Conservation (phyloP, 2,329 filamentous ascomycete genomes). For the Pseudogymnoascus sp. region DNA sequence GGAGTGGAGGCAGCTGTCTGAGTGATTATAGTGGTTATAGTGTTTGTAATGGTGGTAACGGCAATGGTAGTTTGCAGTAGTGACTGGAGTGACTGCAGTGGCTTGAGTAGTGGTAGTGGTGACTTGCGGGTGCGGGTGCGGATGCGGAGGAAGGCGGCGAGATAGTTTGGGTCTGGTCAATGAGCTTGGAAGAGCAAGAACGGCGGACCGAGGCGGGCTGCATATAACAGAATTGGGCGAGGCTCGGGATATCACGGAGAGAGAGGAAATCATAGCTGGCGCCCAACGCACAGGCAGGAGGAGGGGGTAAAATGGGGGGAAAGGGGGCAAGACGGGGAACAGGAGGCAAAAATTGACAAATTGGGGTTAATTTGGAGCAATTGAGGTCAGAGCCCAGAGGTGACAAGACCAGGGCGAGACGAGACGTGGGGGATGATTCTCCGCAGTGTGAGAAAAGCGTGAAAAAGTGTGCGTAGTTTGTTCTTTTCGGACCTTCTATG, state of each 20-base stretch:
- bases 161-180: not conserved
- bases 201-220: not conserved
- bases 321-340: not conserved
- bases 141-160: not conserved
- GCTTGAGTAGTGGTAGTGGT: not conserved
- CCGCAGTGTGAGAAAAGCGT: not conserved
- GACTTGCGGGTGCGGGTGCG: slow-evolving; percentile 5
- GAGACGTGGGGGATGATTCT: not conserved
- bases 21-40: not conserved
- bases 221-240: not conserved
- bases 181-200: slow-evolving; percentile 4
- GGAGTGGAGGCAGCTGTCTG: not conserved
- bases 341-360: not conserved
- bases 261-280: not conserved
- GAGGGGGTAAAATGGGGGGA: not conserved
- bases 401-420: not conserved
- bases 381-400: not conserved
- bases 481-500: not conserved
- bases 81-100: not conserved
- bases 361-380: not conserved
- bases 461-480: not conserved
- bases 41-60: not conserved
- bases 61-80: not conserved
- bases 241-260: slow-evolving; percentile 7
- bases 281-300: slow-evolving; percentile 1